A percentile compares a stretch with the other conserved stretches of the same genome.
Conservation (phyloP, 371 early-diverging fungal species). For the Apophysomyces elegans region DNA sequence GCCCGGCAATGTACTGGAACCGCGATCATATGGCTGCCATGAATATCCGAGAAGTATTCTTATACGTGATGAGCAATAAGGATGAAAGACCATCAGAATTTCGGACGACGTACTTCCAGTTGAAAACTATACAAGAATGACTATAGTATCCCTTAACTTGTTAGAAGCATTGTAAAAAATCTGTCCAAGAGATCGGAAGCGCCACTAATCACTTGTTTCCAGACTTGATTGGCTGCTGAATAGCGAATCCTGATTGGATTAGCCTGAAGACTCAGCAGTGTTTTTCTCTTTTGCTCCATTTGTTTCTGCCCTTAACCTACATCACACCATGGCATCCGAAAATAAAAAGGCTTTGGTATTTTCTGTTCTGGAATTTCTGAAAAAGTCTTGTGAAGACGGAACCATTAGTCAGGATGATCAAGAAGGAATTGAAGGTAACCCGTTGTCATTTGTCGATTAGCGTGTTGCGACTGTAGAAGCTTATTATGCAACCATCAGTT, state of each 20-base stretch:
- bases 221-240: neutral
- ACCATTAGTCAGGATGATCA: conserved; percentile 81
- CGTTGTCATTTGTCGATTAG: neutral
- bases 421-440: conserved; percentile 89
- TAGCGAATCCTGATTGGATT: neutral
- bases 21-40: too few relatives aligned
- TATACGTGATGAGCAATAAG: too few relatives aligned
- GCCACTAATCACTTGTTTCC: neutral
- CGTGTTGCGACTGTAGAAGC: neutral
- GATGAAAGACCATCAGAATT: too few relatives aligned
- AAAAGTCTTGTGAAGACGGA: conserved; percentile 77
- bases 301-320: neutral
- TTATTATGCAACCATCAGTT: conserved; percentile 45
- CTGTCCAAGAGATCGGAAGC: neutral
- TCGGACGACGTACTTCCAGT: too few relatives aligned
- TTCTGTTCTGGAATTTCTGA: conserved; percentile 89
- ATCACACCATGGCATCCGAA: conserved; percentile 46
- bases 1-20: too few relatives aligned
- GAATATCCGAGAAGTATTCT: too few relatives aligned
- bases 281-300: conserved; percentile 1
- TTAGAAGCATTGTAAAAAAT: too few relatives aligned
- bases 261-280: neutral
- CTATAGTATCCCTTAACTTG: too few relatives aligned
- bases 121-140: too few relatives aligned
- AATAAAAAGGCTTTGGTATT: conserved; percentile 82